phyloP scores from a whole-genome alignment of 1,284 basidiomycete species.

The Tremellales sp. region DNA sequence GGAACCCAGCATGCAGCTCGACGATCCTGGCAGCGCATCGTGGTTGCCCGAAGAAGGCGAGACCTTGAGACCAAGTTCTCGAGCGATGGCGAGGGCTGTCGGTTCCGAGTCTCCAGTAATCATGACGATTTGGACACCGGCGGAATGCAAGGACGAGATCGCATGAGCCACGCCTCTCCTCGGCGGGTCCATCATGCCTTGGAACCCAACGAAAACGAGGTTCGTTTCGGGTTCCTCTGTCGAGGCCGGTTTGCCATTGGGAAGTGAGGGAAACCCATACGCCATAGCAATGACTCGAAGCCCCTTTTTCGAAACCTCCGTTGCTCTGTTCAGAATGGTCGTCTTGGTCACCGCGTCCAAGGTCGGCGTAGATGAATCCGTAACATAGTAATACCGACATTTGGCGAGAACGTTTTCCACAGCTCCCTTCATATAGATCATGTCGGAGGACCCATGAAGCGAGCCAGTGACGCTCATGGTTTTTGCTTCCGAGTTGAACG shows the following conservation, averaged over 20 bases:
- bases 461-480: constrained; percentile 85
- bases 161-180: constrained; percentile 88
- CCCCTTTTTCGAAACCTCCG: constrained; percentile 67
- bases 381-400: constrained; percentile 83
- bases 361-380: constrained; percentile 72
- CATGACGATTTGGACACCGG: constrained; percentile 94
- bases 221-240: constrained; percentile 43
- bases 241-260: constrained; percentile 26
- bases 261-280: constrained; percentile 66
- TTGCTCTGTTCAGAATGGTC: constrained; percentile 66
- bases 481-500: constrained; percentile 91
- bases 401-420: constrained; percentile 80
- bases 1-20: constrained; percentile 69
- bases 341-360: constrained; percentile 66
- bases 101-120: constrained; percentile 94
- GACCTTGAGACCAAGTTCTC: constrained; percentile 71
- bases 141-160: constrained; percentile 70
- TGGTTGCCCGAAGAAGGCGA: constrained; percentile 17
- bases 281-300: constrained; percentile 88
- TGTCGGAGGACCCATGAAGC: constrained; percentile 56
- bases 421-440: constrained; percentile 88
- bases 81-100: constrained; percentile 85
- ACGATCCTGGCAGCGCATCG: constrained; percentile 25
- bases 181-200: constrained; percentile 94
- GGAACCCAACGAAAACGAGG: constrained; percentile 85